phyloP scores from a whole-genome alignment of 257 asterid species.

The Anisodus acutangulus region DNA sequence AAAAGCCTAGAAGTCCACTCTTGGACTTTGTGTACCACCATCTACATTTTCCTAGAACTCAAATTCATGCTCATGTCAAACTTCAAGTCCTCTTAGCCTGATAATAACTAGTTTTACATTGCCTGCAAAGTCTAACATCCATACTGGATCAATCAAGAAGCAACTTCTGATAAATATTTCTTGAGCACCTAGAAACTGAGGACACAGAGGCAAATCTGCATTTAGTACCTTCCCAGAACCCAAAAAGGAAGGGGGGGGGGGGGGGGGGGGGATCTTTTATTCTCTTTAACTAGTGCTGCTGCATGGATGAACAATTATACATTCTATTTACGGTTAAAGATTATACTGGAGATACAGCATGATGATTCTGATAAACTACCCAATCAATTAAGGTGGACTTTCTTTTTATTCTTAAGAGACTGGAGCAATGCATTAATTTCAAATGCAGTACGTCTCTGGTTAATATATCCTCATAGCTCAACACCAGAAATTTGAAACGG shows the following conservation, averaged over 20 bases:
- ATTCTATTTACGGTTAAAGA: not conserved
- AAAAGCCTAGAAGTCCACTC: not conserved
- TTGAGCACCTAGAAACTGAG: not conserved
- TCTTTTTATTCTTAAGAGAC: not conserved
- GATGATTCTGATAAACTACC: not conserved
- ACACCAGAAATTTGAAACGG: too few species aligned
- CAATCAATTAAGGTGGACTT: not conserved
- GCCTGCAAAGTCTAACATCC: not conserved
- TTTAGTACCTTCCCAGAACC: not conserved
- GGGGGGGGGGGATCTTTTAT: too few species aligned
- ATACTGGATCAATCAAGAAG: not conserved
- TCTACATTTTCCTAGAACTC: not conserved
- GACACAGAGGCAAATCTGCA: not conserved
- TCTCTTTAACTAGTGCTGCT: too few species aligned
- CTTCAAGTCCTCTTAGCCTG: not conserved
- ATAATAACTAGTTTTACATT: too few species aligned
- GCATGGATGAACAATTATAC: not conserved
- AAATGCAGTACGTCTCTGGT: not conserved
- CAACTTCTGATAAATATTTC: too few species aligned
- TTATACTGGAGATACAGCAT: not conserved
- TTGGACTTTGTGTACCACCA: not conserved
- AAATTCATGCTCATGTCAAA: not conserved
- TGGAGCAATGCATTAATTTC: not conserved
- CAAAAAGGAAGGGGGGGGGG: too few species aligned
- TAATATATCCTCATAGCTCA: too few species aligned